Percentiles rank a stretch among this genome's conserved stretches.
phyloP scores from a whole-genome alignment of 179 eudicot species.

The Heliamphora pulchella region DNA sequence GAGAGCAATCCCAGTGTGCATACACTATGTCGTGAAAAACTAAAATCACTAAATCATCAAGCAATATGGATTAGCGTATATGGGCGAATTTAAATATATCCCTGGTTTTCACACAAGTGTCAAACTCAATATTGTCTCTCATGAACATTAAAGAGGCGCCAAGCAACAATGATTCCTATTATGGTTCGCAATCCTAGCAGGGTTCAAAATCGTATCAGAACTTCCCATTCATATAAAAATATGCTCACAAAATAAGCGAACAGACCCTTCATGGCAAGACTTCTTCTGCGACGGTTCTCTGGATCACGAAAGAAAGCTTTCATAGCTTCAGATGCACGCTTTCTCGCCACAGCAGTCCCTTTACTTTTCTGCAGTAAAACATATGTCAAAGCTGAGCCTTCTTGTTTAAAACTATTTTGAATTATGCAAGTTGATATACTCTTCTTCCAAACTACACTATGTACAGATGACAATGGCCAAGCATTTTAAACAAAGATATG shows the following conservation, averaged over 20 bases:
- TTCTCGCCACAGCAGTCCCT: slow-evolving; percentile 67
- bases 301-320: slow-evolving; percentile 75
- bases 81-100: background rate
- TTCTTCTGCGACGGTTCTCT: slow-evolving; percentile 82
- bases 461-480: background rate
- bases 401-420: background rate
- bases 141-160: background rate
- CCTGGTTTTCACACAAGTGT: background rate
- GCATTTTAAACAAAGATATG: slow-evolving; percentile 1
- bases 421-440: background rate
- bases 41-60: too few relatives aligned
- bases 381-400: background rate
- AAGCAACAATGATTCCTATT: background rate
- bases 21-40: too few relatives aligned
- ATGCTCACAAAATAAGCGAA: background rate
- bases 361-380: slow-evolving; percentile 54
- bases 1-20: too few relatives aligned
- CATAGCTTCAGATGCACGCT: slow-evolving; percentile 81
- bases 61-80: too few relatives aligned
- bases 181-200: background rate
- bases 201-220: background rate
- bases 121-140: background rate
- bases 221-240: background rate
- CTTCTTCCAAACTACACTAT: background rate
- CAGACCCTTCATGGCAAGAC: slow-evolving; percentile 79